These are phyloP conservation scores for Nidularia pulvinata DNA, from an alignment of 768 basidiomycete genomes.

Conservation along the genomic window DNA sequence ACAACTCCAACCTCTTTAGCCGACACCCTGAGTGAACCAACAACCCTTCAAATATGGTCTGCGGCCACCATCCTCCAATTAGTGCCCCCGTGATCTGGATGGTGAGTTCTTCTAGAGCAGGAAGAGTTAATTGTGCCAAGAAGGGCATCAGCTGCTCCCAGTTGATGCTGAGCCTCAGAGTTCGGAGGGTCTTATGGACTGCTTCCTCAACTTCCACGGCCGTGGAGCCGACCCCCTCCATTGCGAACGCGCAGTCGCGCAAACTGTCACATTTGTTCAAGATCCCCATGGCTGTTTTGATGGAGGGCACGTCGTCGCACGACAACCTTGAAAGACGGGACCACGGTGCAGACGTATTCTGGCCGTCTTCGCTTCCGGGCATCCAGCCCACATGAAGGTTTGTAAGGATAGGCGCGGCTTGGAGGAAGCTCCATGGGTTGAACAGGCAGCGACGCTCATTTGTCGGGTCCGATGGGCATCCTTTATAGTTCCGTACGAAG, in stretches of 20 bases:
- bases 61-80: neutral
- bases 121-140: neutral
- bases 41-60: neutral
- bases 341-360: too few relatives aligned
- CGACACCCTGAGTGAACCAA: neutral
- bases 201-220: neutral
- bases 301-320: too few relatives aligned
- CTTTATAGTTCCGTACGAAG: neutral
- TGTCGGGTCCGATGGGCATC: neutral
- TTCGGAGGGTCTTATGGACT: neutral
- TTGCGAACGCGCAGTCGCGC: too few relatives aligned
- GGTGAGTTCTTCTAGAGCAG: neutral
- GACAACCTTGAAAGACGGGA: too few relatives aligned
- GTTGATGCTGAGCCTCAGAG: neutral
- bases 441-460: neutral
- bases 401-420: neutral
- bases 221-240: too few relatives aligned
- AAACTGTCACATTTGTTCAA: too few relatives aligned
- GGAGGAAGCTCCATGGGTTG: neutral
- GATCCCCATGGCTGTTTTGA: too few relatives aligned
- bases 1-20: neutral
- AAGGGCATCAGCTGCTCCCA: neutral
- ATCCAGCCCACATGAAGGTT: too few relatives aligned
- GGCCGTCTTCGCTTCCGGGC: too few relatives aligned
- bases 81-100: neutral